Evolutionary conservation across 2,329 filamentous ascomycete genomes (phyloP), one percentile per base, ranked within the genome.

Genomic region (Fusarium camptoceras): DNA sequence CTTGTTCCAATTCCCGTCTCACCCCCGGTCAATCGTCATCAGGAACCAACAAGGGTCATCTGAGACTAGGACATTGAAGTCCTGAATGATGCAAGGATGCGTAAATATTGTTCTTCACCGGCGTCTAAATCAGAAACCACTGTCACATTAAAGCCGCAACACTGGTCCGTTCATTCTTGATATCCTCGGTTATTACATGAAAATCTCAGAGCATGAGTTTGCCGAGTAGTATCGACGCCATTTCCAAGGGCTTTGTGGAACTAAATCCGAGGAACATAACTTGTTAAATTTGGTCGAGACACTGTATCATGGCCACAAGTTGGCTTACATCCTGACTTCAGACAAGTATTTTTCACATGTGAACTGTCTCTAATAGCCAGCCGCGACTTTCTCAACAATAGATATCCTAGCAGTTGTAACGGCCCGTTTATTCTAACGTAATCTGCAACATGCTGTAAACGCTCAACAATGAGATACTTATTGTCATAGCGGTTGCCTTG

Each of bases 121-220:
- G 44, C 62, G 24, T 51, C 49, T 51, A 41, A 14, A 39, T 24
- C n/a, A 56, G 30, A 25, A 55, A 39, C 22, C 37, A 20, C 43
- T 4, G 25, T 71, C 22, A 51, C 22, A 53, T 54, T 62, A 72
- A 61, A 72, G 59, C 68, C 61, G 66, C 66, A 55, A 47, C 22
- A 43, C 54, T 58, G 41, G 55, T 47, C 57, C 51, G 42, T 48
- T 42, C 42, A 39, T 46, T 20, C 41, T 28, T 34, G 44, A 51
- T 63, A 72, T 66, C 72, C 72, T 74, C 72, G 72, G 70, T 43
- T 72, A 71, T 66, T 54, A 53, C 8, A 20, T 61, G 31, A 49
- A 42, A 62, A 58, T 34, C n/a, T 25, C 34, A 49, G 28, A 48
- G 48, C 20, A 63, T 64, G 48, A 50, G 30, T 59, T 70, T 64